Percentiles rank a stretch among this genome's conserved stretches.
These are phyloP conservation scores for Aspergillus piperis DNA, from an alignment of 2,329 filamentous ascomycete species.

Conservation along the genomic window DNA sequence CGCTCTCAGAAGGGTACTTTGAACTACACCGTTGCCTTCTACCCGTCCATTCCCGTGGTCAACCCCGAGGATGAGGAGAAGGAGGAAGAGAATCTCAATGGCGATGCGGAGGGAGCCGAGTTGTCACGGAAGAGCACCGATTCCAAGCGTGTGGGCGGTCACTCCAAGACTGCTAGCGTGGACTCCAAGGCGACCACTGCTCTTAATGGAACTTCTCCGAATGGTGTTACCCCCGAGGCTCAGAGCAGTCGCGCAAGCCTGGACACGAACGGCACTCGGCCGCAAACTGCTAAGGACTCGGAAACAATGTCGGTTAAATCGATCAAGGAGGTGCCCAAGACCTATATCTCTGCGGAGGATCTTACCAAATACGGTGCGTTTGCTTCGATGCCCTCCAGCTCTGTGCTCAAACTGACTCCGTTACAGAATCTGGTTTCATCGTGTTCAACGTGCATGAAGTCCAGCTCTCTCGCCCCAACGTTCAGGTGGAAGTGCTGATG, in stretches of 20 bases:
- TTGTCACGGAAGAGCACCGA: slow-evolving; percentile 34
- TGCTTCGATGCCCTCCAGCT: background rate
- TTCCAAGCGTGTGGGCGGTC: slow-evolving; percentile 23
- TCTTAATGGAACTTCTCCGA: slow-evolving; percentile 23
- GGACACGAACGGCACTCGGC: slow-evolving; percentile 39
- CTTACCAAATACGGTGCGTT: slow-evolving; percentile 71
- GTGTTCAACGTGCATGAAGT: slow-evolving; percentile 94
- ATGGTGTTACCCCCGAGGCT: slow-evolving; percentile 23
- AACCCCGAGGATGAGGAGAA: slow-evolving; percentile 74
- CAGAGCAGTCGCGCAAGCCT: slow-evolving; percentile 34
- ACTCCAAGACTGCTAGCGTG: slow-evolving; percentile 32
- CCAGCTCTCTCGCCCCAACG: slow-evolving; percentile 74
- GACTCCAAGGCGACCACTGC: slow-evolving; percentile 32
- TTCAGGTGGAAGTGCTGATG: slow-evolving; percentile 82
- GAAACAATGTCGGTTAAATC: slow-evolving; percentile 50
- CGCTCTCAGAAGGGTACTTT: slow-evolving; percentile 78
- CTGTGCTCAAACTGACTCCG: background rate
- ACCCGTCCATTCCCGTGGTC: slow-evolving; percentile 80
- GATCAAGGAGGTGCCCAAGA: slow-evolving; percentile 66
- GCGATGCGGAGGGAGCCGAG: slow-evolving; percentile 20
- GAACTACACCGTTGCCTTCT: slow-evolving; percentile 84
- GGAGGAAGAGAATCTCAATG: slow-evolving; percentile 45
- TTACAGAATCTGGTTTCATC: slow-evolving; percentile 78
- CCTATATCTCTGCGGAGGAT: slow-evolving; percentile 76
- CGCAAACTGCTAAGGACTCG: slow-evolving; percentile 45